Evolutionary conservation across 306 rosid genomes (phyloP), one percentile per base, ranked within the genome.

Genomic region (Erythrophleum fordii): DNA sequence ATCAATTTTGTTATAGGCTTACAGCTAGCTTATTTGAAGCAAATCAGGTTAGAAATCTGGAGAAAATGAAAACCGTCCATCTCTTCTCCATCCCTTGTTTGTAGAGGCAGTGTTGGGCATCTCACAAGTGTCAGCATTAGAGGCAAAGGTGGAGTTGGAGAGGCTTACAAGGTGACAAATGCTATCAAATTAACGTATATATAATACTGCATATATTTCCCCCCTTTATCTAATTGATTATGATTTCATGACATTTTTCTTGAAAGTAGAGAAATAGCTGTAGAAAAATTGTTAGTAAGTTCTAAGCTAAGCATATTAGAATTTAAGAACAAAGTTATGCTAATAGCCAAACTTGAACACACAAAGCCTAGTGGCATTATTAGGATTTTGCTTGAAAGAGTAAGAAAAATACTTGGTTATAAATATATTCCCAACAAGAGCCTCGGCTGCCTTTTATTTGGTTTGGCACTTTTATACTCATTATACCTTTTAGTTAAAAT

Each of bases 71-170:
- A n/a, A n/a, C n/a, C n/a, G n/a, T n/a, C n/a, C n/a, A n/a, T n/a
- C n/a, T n/a, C n/a, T n/a, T n/a, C n/a, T n/a, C n/a, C n/a, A n/a
- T n/a, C n/a, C n/a, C n/a, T n/a, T n/a, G n/a, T n/a, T n/a, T n/a
- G n/a, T n/a, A n/a, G n/a, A n/a, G n/a, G n/a, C n/a, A n/a, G n/a
- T n/a, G n/a, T n/a, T n/a, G n/a, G n/a, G n/a, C n/a, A n/a, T n/a
- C n/a, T n/a, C n/a, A n/a, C n/a, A n/a, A n/a, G n/a, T n/a, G n/a
- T n/a, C n/a, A n/a, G n/a, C n/a, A n/a, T 65, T 86, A 25, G 37
- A 35, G 89, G 89, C 16, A 60, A 78, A 83, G 87, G 89, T 6
- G 87, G 85, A 72, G 83, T 80, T 66, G 85, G 87, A 25, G 82
- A 34, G 0, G 89, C 80, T 29, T 86, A 72, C 67, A 64, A 86